Base-by-base conservation (phyloP, 805 yeast genomes). In the Starmera pachycereana region DNA sequence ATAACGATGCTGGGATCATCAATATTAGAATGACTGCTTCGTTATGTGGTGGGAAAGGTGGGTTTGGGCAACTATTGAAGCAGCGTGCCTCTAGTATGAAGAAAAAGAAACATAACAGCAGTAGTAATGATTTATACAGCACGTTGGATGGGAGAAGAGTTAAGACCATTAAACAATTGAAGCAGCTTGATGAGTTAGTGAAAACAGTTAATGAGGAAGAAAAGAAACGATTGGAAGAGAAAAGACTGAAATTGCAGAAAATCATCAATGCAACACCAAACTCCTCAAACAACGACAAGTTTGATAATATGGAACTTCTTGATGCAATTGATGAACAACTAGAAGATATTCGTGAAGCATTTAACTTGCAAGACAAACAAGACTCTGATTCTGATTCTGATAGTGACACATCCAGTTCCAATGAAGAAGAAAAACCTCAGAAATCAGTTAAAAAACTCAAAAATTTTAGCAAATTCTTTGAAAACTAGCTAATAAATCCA, bases 11-110 rank as follows among this genome's bases (percentile, higher is more conserved):
- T 22, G 27, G 27, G 9, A 22, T 22, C 27, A 22, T 22, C 6
- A 22, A 22, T 22, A 22, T 22, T 6, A 22, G 27, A 22, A 22
- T 64, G 28, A 60, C 55, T 14, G 42, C 59, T 0, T 54, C 63
- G 11, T 40, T 69, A 29, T 61, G 70, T 42, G 76, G 76, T 8
- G 76, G 76, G n/a, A 71, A 71, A 53, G 76, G 76, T 18, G 76
- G 74, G 3, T 66, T 70, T 48, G 75, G 74, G 1, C 54, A 64
- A 13, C 51, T 61, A 46, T 50, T 71, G 38, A 60, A 63, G 32
- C 64, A 65, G 4, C 64, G 62, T 39, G 73, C 69, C 4, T 64
- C 62, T 3, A 49, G 56, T 22, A 61, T 62, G 65, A 49, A 58
- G 12, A 56, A 60, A 29, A 53, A 43, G 38, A 50, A 52, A 12